Evolutionary conservation across 805 yeast genomes (phyloP).

Genomic region (Candida odintsovae): DNA sequence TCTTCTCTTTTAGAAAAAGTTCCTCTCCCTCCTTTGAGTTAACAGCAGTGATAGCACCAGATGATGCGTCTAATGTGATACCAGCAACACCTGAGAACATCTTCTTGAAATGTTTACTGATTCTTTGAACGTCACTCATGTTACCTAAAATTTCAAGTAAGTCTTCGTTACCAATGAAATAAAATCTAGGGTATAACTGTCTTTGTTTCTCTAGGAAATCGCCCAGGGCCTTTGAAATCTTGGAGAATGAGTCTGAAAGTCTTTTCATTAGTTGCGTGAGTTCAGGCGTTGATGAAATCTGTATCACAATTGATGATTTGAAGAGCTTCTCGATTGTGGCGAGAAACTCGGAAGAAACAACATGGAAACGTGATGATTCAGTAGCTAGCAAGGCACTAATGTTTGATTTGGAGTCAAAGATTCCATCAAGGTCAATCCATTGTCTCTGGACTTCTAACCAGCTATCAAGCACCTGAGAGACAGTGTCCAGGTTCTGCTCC

Average conservation of each 20-base stretch:
- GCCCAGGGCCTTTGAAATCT: constrained; percentile 58
- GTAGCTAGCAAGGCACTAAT: constrained; percentile 58
- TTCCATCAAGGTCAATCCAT: constrained; percentile 82
- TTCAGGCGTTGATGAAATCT: constrained; percentile 45
- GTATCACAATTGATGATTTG: constrained; percentile 47
- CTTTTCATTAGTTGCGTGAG: constrained; percentile 42
- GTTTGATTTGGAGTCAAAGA: constrained; percentile 56
- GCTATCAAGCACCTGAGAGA: constrained; percentile 48
- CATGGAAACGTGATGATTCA: constrained; percentile 63
- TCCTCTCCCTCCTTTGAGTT: constrained; percentile 63
- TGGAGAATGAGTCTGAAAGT: constrained; percentile 47
- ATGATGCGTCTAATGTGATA: constrained; percentile 31
- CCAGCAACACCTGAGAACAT: constrained; percentile 63
- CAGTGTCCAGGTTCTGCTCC: constrained; percentile 47
- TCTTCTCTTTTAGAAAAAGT: constrained; percentile 35
- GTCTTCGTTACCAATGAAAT: constrained; percentile 88
- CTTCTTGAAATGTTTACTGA: constrained; percentile 58
- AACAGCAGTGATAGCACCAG: constrained; percentile 38
- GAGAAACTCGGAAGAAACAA: constrained; percentile 57
- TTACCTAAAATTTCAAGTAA: constrained; percentile 77
- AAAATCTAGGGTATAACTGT: constrained; percentile 71
- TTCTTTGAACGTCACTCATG: constrained; percentile 35
- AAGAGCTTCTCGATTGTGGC: constrained; percentile 43
- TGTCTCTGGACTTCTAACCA: constrained; percentile 88
- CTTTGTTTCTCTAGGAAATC: constrained; percentile 81